phyloP scores from a whole-genome alignment of 2,329 filamentous ascomycete species.

The Cadophora luteo-olivacea region DNA sequence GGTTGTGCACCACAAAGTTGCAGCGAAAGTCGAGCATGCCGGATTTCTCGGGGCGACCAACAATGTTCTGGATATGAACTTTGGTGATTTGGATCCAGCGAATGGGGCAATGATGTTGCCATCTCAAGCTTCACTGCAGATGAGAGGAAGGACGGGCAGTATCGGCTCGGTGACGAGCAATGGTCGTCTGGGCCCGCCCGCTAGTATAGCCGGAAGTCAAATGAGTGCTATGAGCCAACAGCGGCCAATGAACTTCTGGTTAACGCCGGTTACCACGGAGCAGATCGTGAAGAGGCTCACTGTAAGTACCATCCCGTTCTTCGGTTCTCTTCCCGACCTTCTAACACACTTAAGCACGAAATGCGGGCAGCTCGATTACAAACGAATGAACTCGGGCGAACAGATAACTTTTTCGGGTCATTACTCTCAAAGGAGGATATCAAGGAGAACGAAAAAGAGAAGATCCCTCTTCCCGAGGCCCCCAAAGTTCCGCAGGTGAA shows the following conservation, averaged over 20 bases:
- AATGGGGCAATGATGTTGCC: slow-evolving; percentile 76
- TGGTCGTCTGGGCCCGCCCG: slow-evolving; percentile 60
- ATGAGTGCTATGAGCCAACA: slow-evolving; percentile 70
- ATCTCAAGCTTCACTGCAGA: slow-evolving; percentile 70
- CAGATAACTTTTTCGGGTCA: slow-evolving; percentile 79
- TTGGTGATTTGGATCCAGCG: slow-evolving; percentile 87
- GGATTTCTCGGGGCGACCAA: slow-evolving; percentile 78
- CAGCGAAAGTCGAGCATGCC: slow-evolving; percentile 94
- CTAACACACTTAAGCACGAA: slow-evolving; percentile 67
- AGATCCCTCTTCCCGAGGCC: slow-evolving; percentile 52
- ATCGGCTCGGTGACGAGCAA: slow-evolving; percentile 68
- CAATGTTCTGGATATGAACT: slow-evolving; percentile 86
- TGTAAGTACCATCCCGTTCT: slow-evolving; percentile 33
- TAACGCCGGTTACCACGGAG: slow-evolving; percentile 90
- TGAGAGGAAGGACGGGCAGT: slow-evolving; percentile 73
- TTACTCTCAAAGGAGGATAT: slow-evolving; percentile 76
- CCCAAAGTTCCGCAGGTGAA: slow-evolving; percentile 56
- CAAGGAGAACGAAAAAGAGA: slow-evolving; percentile 60
- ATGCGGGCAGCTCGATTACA: slow-evolving; percentile 90
- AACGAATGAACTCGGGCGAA: slow-evolving; percentile 82
- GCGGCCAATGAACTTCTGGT: slow-evolving; percentile 80
- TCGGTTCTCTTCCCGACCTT: slow-evolving; percentile 26
- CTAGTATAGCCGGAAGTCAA: slow-evolving; percentile 61
- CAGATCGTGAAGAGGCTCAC: slow-evolving; percentile 83
- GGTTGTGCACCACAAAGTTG: slow-evolving; percentile 97